These are phyloP conservation scores for Collybiopsis luxurians DNA, from an alignment of 768 basidiomycete genomes.

Conservation along the genomic window DNA sequence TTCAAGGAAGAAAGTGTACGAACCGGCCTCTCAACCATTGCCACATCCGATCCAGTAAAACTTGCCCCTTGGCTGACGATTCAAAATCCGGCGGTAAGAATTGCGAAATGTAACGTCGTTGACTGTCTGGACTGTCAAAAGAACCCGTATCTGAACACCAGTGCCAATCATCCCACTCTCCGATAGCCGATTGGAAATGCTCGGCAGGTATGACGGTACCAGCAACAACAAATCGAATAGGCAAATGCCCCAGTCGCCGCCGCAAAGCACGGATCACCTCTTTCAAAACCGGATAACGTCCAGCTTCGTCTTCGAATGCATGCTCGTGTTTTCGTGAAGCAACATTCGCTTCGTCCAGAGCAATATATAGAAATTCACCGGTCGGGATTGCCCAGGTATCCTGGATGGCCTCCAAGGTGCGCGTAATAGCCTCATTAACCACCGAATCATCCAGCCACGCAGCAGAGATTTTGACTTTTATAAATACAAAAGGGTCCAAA, in stretches of 20 bases:
- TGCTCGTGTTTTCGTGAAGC: background rate
- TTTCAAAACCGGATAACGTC: slow-evolving; percentile 4
- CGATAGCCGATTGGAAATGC: background rate
- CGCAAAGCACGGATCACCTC: slow-evolving; percentile 1
- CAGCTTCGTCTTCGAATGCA: background rate
- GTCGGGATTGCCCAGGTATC: background rate
- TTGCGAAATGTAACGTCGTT: background rate
- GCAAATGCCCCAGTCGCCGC: background rate
- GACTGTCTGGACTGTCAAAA: slow-evolving; percentile 4
- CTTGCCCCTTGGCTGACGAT: background rate
- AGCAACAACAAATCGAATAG: background rate
- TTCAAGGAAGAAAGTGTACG: background rate
- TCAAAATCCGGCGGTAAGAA: slow-evolving; percentile 7
- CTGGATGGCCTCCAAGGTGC: background rate
- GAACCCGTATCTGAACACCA: slow-evolving; percentile 10
- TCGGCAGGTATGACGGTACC: slow-evolving; percentile 3
- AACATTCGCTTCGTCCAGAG: slow-evolving; percentile 6
- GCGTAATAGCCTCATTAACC: background rate
- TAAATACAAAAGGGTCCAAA: background rate
- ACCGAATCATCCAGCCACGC: background rate
- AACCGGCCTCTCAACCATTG: slow-evolving; percentile 13
- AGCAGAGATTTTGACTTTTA: background rate
- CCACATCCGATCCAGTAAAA: slow-evolving; percentile 10
- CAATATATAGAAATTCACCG: slow-evolving; percentile 2
- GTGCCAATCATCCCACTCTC: slow-evolving; percentile 5